Percentiles rank a stretch among this genome's conserved stretches.
These are phyloP conservation scores for Leucosporidium scottii DNA, from an alignment of 768 basidiomycete genomes.

Conservation along the genomic window DNA sequence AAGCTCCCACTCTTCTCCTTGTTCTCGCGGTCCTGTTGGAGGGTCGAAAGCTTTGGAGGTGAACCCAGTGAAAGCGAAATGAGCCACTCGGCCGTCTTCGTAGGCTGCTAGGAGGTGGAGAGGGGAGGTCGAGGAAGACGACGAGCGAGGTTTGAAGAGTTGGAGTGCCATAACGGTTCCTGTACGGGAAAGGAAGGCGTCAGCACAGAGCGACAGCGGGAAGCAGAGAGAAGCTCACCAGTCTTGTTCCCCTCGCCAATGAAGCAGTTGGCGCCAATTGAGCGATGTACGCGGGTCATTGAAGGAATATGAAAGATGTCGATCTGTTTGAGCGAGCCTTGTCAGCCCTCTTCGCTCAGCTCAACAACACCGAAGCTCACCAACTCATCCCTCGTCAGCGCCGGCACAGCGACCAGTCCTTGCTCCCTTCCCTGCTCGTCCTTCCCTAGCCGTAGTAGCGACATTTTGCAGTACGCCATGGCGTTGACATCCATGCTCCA, in stretches of 20 bases:
- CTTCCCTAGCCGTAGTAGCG: slow-evolving; percentile 49
- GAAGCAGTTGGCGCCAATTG: slow-evolving; percentile 57
- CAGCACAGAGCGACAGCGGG: slow-evolving; percentile 1
- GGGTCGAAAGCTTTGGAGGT: not conserved
- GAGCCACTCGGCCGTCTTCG: slow-evolving; percentile 77
- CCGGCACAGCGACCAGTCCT: slow-evolving; percentile 72
- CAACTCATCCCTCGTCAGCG: slow-evolving; percentile 76
- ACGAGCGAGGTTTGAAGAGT: slow-evolving; percentile 43
- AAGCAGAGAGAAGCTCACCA: slow-evolving; percentile 44
- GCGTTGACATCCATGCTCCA: slow-evolving; percentile 85
- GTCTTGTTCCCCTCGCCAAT: slow-evolving; percentile 46
- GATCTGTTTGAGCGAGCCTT: too few species aligned
- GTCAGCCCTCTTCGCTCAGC: too few species aligned
- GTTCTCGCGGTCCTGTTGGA: slow-evolving; percentile 3
- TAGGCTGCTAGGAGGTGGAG: slow-evolving; percentile 67
- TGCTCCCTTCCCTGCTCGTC: slow-evolving; percentile 11
- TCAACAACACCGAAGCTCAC: slow-evolving; percentile 51
- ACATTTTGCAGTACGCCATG: slow-evolving; percentile 87
- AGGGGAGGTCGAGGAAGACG: not conserved
- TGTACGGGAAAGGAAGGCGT: slow-evolving; percentile 38
- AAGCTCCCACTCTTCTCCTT: slow-evolving; percentile 39
- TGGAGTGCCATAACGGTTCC: slow-evolving; percentile 88
- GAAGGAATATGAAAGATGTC: slow-evolving; percentile 79
- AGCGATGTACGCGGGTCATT: slow-evolving; percentile 66
- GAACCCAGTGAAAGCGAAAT: slow-evolving; percentile 43